These are phyloP conservation scores for Lentinula guzmanii DNA, from an alignment of 768 basidiomycete genomes.

Conservation along the genomic window DNA sequence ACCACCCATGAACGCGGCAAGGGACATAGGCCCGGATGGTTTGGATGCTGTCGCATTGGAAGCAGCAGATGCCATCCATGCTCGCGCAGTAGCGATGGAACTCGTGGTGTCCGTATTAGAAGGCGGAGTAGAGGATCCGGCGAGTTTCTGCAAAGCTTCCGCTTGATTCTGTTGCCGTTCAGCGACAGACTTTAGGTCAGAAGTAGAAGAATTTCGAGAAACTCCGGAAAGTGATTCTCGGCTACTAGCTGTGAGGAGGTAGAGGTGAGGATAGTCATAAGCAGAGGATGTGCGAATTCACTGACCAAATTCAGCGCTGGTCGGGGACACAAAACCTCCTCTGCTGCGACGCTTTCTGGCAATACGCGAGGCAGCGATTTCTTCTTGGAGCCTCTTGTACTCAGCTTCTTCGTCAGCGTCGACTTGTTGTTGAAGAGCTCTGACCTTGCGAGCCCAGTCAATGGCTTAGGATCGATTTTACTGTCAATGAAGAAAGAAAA, in stretches of 20 bases:
- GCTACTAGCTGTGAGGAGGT: constrained; percentile 8
- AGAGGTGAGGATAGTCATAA: background rate
- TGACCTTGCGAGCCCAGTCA: constrained; percentile 54
- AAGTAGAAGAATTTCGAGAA: constrained; percentile 11
- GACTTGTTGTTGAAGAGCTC: constrained; percentile 72
- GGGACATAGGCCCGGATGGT: constrained; percentile 52
- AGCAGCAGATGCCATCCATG: constrained; percentile 5
- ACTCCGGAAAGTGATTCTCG: constrained; percentile 18
- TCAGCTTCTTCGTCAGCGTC: constrained; percentile 79
- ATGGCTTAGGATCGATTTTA: background rate
- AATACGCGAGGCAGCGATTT: constrained; percentile 50
- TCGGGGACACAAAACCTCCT: constrained; percentile 29
- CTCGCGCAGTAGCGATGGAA: constrained; percentile 1
- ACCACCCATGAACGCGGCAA: constrained; percentile 81
- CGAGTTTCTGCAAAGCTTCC: constrained; percentile 41
- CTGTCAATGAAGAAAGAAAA: background rate
- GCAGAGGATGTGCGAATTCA: constrained; percentile 11
- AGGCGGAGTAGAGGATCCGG: constrained; percentile 20
- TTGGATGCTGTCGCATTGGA: constrained; percentile 9
- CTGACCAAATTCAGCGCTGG: constrained; percentile 44
- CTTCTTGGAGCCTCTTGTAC: constrained; percentile 59
- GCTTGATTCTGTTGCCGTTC: constrained; percentile 38
- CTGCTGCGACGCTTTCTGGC: constrained; percentile 45
- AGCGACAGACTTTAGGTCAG: constrained; percentile 11
- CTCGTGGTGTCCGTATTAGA: background rate